A percentile compares a stretch with the other conserved stretches of the same genome.
Conservation (phyloP, 2,329 filamentous ascomycete species). For the Alternaria infectoria region DNA sequence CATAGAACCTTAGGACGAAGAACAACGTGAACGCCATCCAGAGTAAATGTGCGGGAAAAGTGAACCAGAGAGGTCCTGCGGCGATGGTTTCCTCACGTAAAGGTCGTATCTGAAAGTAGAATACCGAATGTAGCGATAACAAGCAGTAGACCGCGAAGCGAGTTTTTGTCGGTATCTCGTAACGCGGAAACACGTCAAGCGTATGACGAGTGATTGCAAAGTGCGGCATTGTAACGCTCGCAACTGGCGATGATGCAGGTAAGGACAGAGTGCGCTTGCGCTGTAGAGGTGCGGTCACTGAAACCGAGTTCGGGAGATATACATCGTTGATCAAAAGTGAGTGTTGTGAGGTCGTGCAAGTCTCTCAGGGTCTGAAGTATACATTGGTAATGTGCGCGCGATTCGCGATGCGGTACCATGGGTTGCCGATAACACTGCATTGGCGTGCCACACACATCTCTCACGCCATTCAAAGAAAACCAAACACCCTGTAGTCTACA, state of each 20-base stretch:
- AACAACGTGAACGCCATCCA: not conserved
- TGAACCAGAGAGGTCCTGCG: not conserved
- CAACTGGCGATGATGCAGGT: not conserved
- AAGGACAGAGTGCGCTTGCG: not conserved
- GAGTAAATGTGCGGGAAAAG: not conserved
- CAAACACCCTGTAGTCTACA: not conserved
- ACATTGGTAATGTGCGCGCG: not conserved
- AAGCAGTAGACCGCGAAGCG: not conserved
- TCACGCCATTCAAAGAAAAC: not conserved
- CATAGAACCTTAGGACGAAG: not conserved
- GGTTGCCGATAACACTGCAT: not conserved
- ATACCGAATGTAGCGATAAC: accelerated
- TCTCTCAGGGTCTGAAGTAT: not conserved
- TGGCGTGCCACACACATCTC: not conserved
- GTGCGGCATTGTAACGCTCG: not conserved
- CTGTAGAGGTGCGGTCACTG: not conserved
- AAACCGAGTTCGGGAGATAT: not conserved
- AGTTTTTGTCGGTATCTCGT: not conserved
- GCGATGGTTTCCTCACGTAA: not conserved
- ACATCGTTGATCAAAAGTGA: not conserved
- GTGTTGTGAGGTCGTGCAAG: not conserved
- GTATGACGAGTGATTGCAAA: not conserved
- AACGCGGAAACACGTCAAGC: not conserved
- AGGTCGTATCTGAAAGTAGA: not conserved
- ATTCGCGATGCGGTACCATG: not conserved